phyloP scores from a whole-genome alignment of 164 flowering plant species.

The Aristolochia contorta region DNA sequence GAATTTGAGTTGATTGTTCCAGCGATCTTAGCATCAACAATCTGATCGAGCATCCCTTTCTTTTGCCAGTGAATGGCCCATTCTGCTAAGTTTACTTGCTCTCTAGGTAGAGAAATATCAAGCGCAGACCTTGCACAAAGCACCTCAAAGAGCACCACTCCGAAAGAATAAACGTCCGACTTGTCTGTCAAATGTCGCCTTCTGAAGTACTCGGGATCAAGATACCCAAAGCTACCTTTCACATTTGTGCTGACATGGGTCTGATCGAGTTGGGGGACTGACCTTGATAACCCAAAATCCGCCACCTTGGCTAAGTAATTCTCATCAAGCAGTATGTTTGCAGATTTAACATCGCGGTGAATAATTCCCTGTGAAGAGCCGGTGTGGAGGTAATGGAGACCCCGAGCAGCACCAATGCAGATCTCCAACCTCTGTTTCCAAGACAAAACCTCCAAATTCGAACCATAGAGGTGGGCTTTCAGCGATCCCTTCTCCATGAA shows the following conservation, averaged over 20 bases:
- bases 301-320: constrained; percentile 19
- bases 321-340: constrained; percentile 19
- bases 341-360: constrained; percentile 23
- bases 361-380: constrained; percentile 16
- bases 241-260: constrained; percentile 20
- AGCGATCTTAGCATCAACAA: constrained; percentile 44
- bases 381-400: constrained; percentile 22
- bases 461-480: constrained; percentile 15
- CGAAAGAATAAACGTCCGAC: constrained; percentile 17
- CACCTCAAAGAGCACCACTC: constrained; percentile 17
- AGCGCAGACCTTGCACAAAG: constrained; percentile 63
- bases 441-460: constrained; percentile 9
- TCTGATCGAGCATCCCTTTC: constrained; percentile 40
- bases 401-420: constrained; percentile 18
- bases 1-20: constrained; percentile 42
- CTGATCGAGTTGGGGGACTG: constrained; percentile 6
- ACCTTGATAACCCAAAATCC: constrained; percentile 19
- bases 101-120: constrained; percentile 45
- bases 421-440: constrained; percentile 22
- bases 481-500: constrained; percentile 21
- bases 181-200: constrained; percentile 16
- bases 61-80: constrained; percentile 62
- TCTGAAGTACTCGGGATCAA: constrained; percentile 18
- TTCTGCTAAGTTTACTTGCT: constrained; percentile 67
- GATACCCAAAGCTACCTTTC: constrained; percentile 23